These are phyloP conservation scores for Perilla frutescens DNA, from an alignment of 257 asterid species.

Conservation along the genomic window DNA sequence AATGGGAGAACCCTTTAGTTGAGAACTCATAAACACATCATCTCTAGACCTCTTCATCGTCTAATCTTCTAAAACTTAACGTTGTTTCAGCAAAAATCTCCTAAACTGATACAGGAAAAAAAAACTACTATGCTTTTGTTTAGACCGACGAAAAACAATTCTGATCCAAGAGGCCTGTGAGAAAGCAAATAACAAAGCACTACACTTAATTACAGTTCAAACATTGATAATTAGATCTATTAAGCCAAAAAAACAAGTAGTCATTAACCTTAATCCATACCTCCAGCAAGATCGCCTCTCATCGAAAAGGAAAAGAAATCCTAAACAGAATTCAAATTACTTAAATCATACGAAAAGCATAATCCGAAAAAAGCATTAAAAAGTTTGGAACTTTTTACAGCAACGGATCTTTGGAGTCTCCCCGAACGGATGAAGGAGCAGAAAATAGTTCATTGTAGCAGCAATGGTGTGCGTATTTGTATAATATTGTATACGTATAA, in stretches of 20 bases:
- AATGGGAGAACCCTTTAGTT: constrained; percentile 55
- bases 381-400: constrained; percentile 32
- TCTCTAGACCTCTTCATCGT: constrained; percentile 81
- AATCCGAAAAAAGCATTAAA: constrained; percentile 18
- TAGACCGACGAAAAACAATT: constrained; percentile 40
- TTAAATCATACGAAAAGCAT: constrained; percentile 55
- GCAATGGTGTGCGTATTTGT: constrained; percentile 34
- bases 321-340: constrained; percentile 49
- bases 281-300: constrained; percentile 52
- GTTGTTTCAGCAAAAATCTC: constrained; percentile 2
- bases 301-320: constrained; percentile 25
- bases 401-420: constrained; percentile 36
- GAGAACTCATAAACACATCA: constrained; percentile 57
- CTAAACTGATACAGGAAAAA: constrained; percentile 30
- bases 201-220: constrained; percentile 35
- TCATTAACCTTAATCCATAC: constrained; percentile 44
- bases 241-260: constrained; percentile 39
- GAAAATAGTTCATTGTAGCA: constrained; percentile 32
- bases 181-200: constrained; percentile 36
- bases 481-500: constrained; percentile 6
- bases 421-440: constrained; percentile 31
- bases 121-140: constrained; percentile 31
- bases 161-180: constrained; percentile 45
- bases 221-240: constrained; percentile 56
- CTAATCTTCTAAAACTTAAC: constrained; percentile 23